These are phyloP conservation scores for Tulasnella sp. DNA, from an alignment of 768 basidiomycete species.

Conservation along the genomic window DNA sequence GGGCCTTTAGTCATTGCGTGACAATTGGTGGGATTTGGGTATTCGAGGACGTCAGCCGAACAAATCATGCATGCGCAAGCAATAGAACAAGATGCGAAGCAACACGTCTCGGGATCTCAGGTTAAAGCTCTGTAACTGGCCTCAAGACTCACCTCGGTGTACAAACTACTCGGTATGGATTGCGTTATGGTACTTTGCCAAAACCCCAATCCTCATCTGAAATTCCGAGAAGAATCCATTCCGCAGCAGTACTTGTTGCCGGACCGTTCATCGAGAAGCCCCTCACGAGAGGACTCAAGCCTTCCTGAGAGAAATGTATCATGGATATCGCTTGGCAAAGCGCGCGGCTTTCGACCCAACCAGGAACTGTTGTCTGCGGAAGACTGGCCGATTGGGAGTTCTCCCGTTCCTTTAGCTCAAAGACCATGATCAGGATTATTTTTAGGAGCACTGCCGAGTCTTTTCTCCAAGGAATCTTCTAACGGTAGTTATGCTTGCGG, in stretches of 20 bases:
- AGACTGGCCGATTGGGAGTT: background rate
- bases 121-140: too few relatives aligned
- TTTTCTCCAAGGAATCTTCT: background rate
- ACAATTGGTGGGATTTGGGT: too few relatives aligned
- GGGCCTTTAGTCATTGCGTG: too few relatives aligned
- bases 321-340: background rate
- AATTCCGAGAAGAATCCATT: background rate
- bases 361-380: background rate
- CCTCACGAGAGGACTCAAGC: background rate
- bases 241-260: background rate
- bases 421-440: background rate
- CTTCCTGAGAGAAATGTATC: background rate
- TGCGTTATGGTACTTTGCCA: background rate
- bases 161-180: background rate
- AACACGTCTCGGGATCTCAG: too few relatives aligned
- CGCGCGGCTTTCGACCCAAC: background rate
- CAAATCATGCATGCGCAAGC: too few relatives aligned
- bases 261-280: background rate
- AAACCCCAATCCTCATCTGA: background rate
- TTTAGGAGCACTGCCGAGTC: background rate
- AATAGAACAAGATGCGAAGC: too few relatives aligned
- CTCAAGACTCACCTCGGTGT: background rate
- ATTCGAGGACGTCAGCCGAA: too few relatives aligned
- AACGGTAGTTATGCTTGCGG: background rate
- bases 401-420: background rate